Conservation (phyloP, 2,329 filamentous ascomycete genomes). For the Aureobasidium sp. region DNA sequence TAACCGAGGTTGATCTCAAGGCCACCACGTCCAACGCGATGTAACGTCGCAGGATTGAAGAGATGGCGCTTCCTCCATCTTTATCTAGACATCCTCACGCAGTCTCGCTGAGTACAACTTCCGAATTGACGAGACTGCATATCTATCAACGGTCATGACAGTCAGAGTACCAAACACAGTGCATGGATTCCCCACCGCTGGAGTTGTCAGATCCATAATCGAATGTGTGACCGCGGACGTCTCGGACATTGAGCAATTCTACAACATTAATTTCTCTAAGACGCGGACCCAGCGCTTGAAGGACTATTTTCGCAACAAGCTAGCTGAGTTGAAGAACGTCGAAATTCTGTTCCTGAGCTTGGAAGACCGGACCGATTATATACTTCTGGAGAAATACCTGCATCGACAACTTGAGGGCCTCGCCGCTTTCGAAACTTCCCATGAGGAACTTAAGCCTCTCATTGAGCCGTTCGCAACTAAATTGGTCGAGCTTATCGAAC, state of each 20-base stretch:
- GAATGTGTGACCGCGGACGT: conserved; percentile 31
- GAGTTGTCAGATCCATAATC: neutral
- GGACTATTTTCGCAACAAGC: conserved; percentile 38
- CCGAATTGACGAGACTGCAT: too few relatives aligned
- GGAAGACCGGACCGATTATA: conserved; percentile 42
- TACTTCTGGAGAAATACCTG: conserved; percentile 45
- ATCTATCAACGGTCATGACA: neutral
- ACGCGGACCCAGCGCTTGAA: conserved; percentile 35
- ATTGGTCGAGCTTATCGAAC: conserved; percentile 42
- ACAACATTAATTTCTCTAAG: conserved; percentile 42
- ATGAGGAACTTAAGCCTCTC: neutral
- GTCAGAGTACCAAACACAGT: neutral
- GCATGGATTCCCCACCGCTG: neutral
- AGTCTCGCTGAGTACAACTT: too few relatives aligned
- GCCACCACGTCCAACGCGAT: neutral
- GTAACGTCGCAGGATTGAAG: neutral
- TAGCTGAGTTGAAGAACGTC: conserved; percentile 30
- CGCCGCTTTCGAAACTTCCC: conserved; percentile 12
- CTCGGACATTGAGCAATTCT: conserved; percentile 42
- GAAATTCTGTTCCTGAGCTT: conserved; percentile 35
- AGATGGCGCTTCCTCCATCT: neutral
- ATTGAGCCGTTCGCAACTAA: conserved; percentile 41
- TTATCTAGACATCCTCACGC: neutral
- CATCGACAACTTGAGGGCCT: conserved; percentile 26
- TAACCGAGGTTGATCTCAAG: neutral